Percentiles rank a stretch among this genome's conserved stretches.
Conservation (phyloP, 140 eudicot species). For the Stevia rebaudiana region DNA sequence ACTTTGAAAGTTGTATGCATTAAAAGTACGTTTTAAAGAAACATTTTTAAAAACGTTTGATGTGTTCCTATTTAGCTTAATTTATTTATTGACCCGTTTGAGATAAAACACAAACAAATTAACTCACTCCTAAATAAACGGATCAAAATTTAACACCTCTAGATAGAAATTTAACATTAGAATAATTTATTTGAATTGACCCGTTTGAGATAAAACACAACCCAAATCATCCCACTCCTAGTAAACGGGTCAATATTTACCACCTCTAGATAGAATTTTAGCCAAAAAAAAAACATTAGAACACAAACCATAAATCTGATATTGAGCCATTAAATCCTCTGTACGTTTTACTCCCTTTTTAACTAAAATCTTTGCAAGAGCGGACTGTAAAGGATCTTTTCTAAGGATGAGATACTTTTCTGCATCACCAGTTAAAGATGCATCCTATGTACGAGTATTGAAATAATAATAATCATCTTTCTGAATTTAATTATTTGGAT, state of each 20-base stretch:
- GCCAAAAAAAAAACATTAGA: slow-evolving; percentile 3
- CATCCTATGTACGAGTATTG: slow-evolving; percentile 38
- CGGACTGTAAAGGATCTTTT: slow-evolving; percentile 59
- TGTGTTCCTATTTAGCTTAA: not conserved
- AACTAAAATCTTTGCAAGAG: slow-evolving; percentile 66
- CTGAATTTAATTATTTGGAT: slow-evolving; percentile 5
- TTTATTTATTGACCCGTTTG: not conserved
- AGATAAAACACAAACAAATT: not conserved
- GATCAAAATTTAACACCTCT: too few relatives aligned
- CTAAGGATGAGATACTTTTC: slow-evolving; percentile 72
- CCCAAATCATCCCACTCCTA: too few relatives aligned
- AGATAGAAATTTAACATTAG: too few relatives aligned
- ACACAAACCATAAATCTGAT: slow-evolving; percentile 55
- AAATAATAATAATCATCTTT: slow-evolving; percentile 18
- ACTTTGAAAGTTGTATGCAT: not conserved
- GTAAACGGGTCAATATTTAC: too few relatives aligned
- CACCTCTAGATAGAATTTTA: slow-evolving; percentile 5
- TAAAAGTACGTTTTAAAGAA: not conserved
- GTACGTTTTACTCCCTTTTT: slow-evolving; percentile 55
- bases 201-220: too few relatives aligned
- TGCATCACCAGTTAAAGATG: slow-evolving; percentile 74
- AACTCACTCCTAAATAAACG: not conserved
- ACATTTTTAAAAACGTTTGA: not conserved
- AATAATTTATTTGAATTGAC: too few relatives aligned
- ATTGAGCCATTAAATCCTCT: slow-evolving; percentile 56